Evolutionary conservation across 2,329 filamentous ascomycete genomes (phyloP), one percentile per base, ranked within the genome.

Genomic region (Trichoderma aggressivum): DNA sequence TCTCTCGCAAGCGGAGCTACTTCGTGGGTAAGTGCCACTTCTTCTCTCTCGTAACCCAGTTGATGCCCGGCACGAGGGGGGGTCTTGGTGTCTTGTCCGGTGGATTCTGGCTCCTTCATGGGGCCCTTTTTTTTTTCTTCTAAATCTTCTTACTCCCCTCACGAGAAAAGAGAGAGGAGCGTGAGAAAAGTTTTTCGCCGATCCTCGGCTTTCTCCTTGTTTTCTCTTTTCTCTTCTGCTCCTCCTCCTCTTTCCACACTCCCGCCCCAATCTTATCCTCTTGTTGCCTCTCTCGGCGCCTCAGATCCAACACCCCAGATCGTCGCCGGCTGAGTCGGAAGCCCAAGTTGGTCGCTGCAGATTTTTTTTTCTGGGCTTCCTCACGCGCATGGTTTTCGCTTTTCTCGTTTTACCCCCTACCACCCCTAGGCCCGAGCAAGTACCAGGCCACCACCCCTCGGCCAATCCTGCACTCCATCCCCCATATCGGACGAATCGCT

Each of bases 391-490:
- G 43, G 67, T 72, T 68, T 39, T 64, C 58, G 70, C 70, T 72
- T 66, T 59, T 59, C 59, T 68, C 65, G 11, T 55, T 55, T 36
- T 47, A 66, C 36, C 70, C 70, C 70, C 70, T 72, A 67, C 65
- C 58, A 70, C 58, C 64, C 70, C 64, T 34, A 6, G 53, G 12
- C n/a, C 26, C 28, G 21, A 63, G 30, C 59, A 63, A 59, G 65
- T 47, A 36, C 65, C 70, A 53, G 70, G 24, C 64, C 60, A 24
- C 50, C 70, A 61, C 70, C 66, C 58, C 34, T 62, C 70, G 39
- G 58, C 63, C 56, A 77, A 76, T 73, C 75, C 77, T 76, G 75
- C 75, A 67, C 70, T 62, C 70, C 65, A 53, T 64, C 34, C 53
- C 30, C 30, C 55, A 28, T 62, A 18, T 6, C 39, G 32, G 56